phyloP scores from a whole-genome alignment of 768 basidiomycete genomes.

The Termitomyces sp. region DNA sequence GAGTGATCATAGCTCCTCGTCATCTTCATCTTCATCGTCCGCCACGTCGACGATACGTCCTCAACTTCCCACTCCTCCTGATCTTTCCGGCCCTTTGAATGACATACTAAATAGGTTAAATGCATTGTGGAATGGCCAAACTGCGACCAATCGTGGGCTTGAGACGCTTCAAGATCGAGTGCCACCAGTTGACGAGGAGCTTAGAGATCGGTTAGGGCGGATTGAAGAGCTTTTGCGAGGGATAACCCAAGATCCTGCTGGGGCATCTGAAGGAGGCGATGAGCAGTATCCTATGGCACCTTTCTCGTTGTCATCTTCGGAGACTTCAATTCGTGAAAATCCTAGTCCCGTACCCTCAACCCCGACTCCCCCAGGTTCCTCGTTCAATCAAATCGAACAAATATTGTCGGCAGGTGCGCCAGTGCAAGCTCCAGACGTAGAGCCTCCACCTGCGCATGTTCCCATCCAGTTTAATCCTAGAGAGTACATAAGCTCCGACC shows the following conservation, averaged over 20 bases:
- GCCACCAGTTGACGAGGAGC: slow-evolving; percentile 32
- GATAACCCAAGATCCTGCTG: slow-evolving; percentile 29
- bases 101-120: slow-evolving; percentile 54
- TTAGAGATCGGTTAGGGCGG: slow-evolving; percentile 34
- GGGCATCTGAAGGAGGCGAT: slow-evolving; percentile 17
- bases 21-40: slow-evolving; percentile 24
- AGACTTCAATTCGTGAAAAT: slow-evolving; percentile 20
- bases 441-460: slow-evolving; percentile 41
- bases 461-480: slow-evolving; percentile 43
- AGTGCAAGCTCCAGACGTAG: slow-evolving; percentile 19
- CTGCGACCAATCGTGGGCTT: slow-evolving; percentile 50
- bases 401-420: slow-evolving; percentile 37
- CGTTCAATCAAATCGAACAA: slow-evolving; percentile 56
- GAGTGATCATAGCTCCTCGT: slow-evolving; percentile 8
- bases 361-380: slow-evolving; percentile 40
- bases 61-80: slow-evolving; percentile 23
- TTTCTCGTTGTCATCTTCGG: slow-evolving; percentile 23
- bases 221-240: slow-evolving; percentile 42
- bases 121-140: slow-evolving; percentile 59
- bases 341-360: slow-evolving; percentile 35
- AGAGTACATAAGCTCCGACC: slow-evolving; percentile 27
- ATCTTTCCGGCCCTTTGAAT: slow-evolving; percentile 48
- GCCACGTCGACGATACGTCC: slow-evolving; percentile 28
- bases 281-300: slow-evolving; percentile 14
- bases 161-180: slow-evolving; percentile 54